Percentiles rank a stretch among this genome's conserved stretches.
These are phyloP conservation scores for Cercophora newfieldiana DNA, from an alignment of 495 filamentous ascomycete genomes.

Conservation along the genomic window DNA sequence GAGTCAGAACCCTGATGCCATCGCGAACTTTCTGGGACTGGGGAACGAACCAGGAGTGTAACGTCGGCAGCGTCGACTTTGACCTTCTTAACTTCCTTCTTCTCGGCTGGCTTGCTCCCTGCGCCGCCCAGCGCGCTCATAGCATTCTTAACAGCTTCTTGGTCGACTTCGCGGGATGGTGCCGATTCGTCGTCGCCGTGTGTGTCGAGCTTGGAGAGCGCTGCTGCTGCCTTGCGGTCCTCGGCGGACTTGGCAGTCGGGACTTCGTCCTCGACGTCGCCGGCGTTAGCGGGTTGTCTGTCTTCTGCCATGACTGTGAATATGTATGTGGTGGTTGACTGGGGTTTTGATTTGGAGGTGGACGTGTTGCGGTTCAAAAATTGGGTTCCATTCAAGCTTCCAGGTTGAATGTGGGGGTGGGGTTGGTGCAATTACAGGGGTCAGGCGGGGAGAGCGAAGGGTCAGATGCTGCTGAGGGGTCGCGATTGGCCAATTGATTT, in stretches of 20 bases:
- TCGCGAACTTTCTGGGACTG: neutral
- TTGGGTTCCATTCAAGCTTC: neutral
- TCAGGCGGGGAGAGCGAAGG: neutral
- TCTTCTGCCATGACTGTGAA: conserved; percentile 56
- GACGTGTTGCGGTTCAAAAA: neutral
- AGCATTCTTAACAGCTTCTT: conserved; percentile 80
- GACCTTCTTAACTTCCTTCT: conserved; percentile 52
- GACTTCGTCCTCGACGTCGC: conserved; percentile 59
- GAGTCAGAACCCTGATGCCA: neutral
- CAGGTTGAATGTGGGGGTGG: conserved; percentile 1
- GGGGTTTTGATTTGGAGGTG: neutral
- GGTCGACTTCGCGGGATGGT: conserved; percentile 61
- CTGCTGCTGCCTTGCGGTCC: conserved; percentile 88
- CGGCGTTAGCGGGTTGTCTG: conserved; percentile 56
- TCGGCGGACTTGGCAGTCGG: conserved; percentile 71
- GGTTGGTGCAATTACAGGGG: neutral
- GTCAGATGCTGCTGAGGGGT: neutral
- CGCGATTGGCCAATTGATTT: conserved; percentile 24
- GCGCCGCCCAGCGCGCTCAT: conserved; percentile 66
- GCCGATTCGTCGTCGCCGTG: conserved; percentile 58
- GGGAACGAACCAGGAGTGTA: conserved; percentile 36
- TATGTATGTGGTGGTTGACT: neutral
- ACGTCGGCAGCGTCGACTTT: conserved; percentile 52
- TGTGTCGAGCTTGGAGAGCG: conserved; percentile 73
- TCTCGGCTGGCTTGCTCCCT: conserved; percentile 30